Base-by-base conservation (phyloP, 2,329 filamentous ascomycete genomes). In the Xylariaceae sp. region DNA sequence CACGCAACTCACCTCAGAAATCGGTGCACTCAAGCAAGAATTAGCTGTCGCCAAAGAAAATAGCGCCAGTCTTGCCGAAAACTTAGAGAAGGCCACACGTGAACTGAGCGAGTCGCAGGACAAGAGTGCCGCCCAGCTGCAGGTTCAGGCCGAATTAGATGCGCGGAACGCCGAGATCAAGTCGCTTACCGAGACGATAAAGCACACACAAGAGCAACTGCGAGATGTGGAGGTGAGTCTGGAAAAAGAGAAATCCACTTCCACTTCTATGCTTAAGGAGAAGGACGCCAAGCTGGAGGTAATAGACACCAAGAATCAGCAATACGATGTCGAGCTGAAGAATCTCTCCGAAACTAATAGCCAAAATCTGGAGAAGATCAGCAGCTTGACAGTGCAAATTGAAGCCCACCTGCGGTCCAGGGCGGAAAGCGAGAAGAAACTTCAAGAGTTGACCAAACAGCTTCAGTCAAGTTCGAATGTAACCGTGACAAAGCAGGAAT, bases 31-130 rank as follows among this genome's bases (percentile, higher is more conserved):
- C 19, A 87, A 88, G 72, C 79, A 83, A 3, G 90, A 96, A 65
- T 79, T 96, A 4, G 82, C 84, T 2, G 83, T 86, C 11, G 86
- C 87, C 8, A 86, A 90, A 64, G 89, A 95, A 67, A 89, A 88
- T 39, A 87, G 84, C 36, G 77, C 85, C 57, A 81, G 83, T n/a
- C 81, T 92, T 66, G 83, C 85, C 1, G 78, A 85, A 67, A n/a
- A n/a, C n/a, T 75, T 93, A 2, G 89, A 92, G 69, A 83, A 82
- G 47, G 83, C 87, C 0, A 88, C 87, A 1, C 78, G 83, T 11
- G 87, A 91, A 65, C 75, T 92, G 6, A 81, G 65, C 56, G 77
- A 82, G 58, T 73, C 73, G 17, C 78, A 74, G 7, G 78, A 81
- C 46, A 70, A 73, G 8, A 66, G 68, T 14, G 72, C 73, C 2